These are phyloP conservation scores for Trichosporon ovoides DNA, from an alignment of 1,284 basidiomycete genomes.

Conservation along the genomic window DNA sequence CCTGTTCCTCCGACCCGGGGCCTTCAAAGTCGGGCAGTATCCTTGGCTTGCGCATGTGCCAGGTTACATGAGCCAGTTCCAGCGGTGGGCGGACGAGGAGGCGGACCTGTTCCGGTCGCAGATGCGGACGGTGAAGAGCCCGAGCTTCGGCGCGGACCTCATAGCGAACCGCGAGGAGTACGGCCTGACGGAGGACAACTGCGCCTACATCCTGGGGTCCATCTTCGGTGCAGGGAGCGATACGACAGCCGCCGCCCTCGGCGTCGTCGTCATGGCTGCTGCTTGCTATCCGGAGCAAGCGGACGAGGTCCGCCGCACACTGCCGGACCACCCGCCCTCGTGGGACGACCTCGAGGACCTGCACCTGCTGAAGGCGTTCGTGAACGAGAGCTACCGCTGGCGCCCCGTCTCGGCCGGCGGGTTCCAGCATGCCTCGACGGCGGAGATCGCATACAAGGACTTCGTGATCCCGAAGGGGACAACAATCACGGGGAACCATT, in stretches of 20 bases:
- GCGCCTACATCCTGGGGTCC: slow-evolving; percentile 21
- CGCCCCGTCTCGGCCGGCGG: slow-evolving; percentile 21
- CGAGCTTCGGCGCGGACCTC: slow-evolving; percentile 12
- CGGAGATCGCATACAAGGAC: slow-evolving; percentile 7
- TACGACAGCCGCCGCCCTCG: slow-evolving; percentile 57
- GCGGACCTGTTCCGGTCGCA: slow-evolving; percentile 55
- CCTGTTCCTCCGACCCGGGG: slow-evolving; percentile 55
- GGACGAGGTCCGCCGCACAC: slow-evolving; percentile 55
- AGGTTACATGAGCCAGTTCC: slow-evolving; percentile 56
- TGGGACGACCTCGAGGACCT: slow-evolving; percentile 13
- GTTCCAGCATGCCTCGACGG: slow-evolving; percentile 18
- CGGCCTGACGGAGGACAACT: slow-evolving; percentile 13
- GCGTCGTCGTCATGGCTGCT: slow-evolving; percentile 59
- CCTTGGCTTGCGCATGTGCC: slow-evolving; percentile 58
- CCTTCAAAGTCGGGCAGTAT: slow-evolving; percentile 58
- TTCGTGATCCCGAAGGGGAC: slow-evolving; percentile 10
- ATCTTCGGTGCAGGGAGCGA: slow-evolving; percentile 17
- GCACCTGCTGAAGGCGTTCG: slow-evolving; percentile 14
- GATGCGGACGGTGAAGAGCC: slow-evolving; percentile 50
- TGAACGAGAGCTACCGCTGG: slow-evolving; percentile 22
- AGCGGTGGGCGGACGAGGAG: slow-evolving; percentile 57
- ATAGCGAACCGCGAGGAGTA: not conserved
- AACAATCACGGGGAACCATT: slow-evolving; percentile 14
- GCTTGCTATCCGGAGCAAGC: slow-evolving; percentile 59
- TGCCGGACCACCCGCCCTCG: not conserved